These are phyloP conservation scores for Rhizoclosmatium globosum DNA, from an alignment of 192 early-diverging fungal species.

Conservation along the genomic window DNA sequence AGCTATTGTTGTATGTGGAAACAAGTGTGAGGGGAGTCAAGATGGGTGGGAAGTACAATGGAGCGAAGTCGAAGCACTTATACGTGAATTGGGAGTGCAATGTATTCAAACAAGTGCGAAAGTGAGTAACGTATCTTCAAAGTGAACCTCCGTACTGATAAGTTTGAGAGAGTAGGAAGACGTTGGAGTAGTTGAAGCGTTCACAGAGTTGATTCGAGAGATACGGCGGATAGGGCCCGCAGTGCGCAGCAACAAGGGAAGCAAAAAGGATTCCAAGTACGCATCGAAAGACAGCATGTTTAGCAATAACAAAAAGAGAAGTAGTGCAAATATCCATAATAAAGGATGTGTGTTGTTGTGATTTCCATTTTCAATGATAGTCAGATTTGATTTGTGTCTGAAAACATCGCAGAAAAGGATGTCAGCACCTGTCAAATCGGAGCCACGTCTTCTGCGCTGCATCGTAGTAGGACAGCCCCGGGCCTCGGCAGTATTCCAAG, in stretches of 20 bases:
- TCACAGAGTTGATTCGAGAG: constrained; percentile 63
- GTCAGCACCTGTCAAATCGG: neutral
- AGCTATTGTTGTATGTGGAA: constrained; percentile 59
- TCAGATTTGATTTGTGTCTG: too few relatives aligned
- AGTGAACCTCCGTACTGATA: too few relatives aligned
- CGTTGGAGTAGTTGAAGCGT: constrained; percentile 63
- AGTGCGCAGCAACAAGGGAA: neutral
- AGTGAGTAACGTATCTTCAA: constrained; percentile 31
- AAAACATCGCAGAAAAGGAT: neutral
- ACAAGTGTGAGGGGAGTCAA: constrained; percentile 48
- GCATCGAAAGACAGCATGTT: constrained; percentile 6
- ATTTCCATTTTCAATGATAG: neutral
- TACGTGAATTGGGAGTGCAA: constrained; percentile 56
- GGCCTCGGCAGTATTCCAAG: neutral
- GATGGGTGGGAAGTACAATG: neutral
- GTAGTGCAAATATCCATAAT: neutral
- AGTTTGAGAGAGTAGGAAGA: constrained; percentile 46
- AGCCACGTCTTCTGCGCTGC: neutral
- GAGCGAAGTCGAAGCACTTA: constrained; percentile 42
- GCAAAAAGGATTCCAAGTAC: constrained; percentile 7
- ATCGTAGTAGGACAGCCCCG: neutral
- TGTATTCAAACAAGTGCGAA: constrained; percentile 65
- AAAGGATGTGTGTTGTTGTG: constrained; percentile 18
- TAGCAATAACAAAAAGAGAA: neutral
- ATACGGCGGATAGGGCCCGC: constrained; percentile 40